Conservation (phyloP, 2,329 filamentous ascomycete genomes). For the Fusarium lateritium region DNA sequence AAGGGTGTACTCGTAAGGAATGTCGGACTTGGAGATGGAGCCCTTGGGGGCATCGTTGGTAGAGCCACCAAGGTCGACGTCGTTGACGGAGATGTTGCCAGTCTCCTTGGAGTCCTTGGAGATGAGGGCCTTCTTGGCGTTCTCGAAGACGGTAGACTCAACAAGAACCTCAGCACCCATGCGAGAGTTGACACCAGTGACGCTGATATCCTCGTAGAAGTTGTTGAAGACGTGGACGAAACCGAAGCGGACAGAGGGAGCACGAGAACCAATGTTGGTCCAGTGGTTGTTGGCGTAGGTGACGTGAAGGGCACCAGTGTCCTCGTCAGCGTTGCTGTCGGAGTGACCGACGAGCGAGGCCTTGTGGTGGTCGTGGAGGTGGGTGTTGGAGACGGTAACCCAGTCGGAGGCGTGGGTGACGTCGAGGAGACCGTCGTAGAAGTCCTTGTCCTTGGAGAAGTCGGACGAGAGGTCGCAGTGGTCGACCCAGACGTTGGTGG, state of each 20-base stretch:
- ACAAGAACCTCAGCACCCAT: conserved; percentile 71
- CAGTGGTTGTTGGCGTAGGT: conserved; percentile 79
- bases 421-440: conserved; percentile 78
- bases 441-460: conserved; percentile 74
- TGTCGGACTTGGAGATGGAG: conserved; percentile 66
- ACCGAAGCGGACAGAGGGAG: conserved; percentile 75
- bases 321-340: conserved; percentile 69
- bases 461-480: conserved; percentile 76
- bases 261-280: conserved; percentile 74
- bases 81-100: conserved; percentile 59
- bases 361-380: conserved; percentile 65
- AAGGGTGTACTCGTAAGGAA: conserved; percentile 64
- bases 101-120: conserved; percentile 59
- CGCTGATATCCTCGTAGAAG: conserved; percentile 60
- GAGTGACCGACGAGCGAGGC: conserved; percentile 72
- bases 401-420: conserved; percentile 74
- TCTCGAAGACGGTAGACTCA: conserved; percentile 67
- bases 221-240: conserved; percentile 74
- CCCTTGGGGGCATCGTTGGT: conserved; percentile 60
- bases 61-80: conserved; percentile 60
- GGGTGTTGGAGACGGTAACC: conserved; percentile 62
- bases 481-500: conserved; percentile 76
- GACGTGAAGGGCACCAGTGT: conserved; percentile 73
- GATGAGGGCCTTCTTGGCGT: conserved; percentile 55
- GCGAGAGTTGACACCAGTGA: conserved; percentile 68